Evolutionary conservation across 2,329 filamentous ascomycete species (phyloP), one percentile per base, ranked within the genome.

Genomic region (Phialemonium atrogriseum): DNA sequence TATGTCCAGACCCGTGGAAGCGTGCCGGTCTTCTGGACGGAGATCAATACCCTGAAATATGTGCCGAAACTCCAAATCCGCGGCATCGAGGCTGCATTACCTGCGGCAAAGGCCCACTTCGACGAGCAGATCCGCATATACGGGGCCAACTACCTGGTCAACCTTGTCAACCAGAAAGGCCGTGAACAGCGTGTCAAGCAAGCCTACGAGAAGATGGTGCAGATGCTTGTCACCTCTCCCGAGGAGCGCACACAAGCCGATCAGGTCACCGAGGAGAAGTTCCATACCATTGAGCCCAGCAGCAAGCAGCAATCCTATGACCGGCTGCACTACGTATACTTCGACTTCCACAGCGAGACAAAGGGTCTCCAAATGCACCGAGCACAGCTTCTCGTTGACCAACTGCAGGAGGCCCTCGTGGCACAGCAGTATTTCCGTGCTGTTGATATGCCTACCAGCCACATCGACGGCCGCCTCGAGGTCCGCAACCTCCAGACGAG

Each of bases 291-390:
- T 40, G 83, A 94, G 51, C 66, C 66, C 64, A 65, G 36, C 73
- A 42, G 29, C 56, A 16, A 24, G 8, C 22, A 48, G 33, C 58
- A 82, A 40, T 67, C 78, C 41, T 84, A 83, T 55, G 88, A 95
- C 55, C 80, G 80, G 26, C 64, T 98, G 26, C 89, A 98, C 61
- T 98, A 98, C 57, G 63, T 96, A 47, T 98, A 96, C 64, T 98
- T 98, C 53, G 91, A 98, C 62, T 98, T 93, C 57, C 93, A 98
- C 64, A 87, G 81, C 51, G 91, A 98, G 61, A 98, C 93, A 30
- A 95, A 95, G 60, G 89, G 89, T 22, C 70, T 95, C 48, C 79
- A 84, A 50, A 94, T 91, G 84, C 81, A 98, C 55, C 84, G 88
- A 29, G 88, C 89, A 0, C 80, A 89, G 56, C 68, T 93, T 24